Evolutionary conservation across 176 grass and related monocot species (phyloP), one percentile per base, ranked within the genome.

Genomic region (Hyparrhenia diplandra): DNA sequence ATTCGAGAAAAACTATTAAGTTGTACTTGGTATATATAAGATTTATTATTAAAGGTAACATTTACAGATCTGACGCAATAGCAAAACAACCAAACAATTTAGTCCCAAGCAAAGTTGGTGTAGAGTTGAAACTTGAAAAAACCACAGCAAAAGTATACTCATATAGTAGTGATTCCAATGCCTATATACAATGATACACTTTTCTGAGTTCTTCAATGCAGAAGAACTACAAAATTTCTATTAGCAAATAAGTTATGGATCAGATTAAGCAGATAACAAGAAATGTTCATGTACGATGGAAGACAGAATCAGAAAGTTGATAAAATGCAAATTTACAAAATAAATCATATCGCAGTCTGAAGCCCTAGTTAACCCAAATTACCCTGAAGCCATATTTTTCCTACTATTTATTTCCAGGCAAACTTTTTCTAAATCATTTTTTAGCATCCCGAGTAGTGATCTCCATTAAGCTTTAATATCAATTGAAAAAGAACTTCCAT

Each of bases 251-350:
- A 74, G 29, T 13, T 74, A 8, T 1, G 1, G 6, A 25, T 54
- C 51, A 54, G 51, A 3, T 75, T 45, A 25, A 47, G 18, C 31
- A 71, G 30, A 40, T 17, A 73, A 42, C 36, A 72, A 72, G 45
- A 36, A 14, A 42, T 5, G 13, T 59, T 32, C 8, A 12, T 41
- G 24, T 36, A 29, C 16, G 13, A 20, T 54, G 58, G 43, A 87
- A 63, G 58, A 2, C 18, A 23, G 52, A 55, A 55, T 89, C 80
- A 55, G 78, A 75, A 59, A 89, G 69, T 74, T 85, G 89, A 85
- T 83, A 87, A 67, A 89, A 55, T 67, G 81, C 78, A 86, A 67
- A 7, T 51, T 34, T 66, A 71, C 3, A 27, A 72, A 72, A 57
- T 21, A 78, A 16, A 11, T 85, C 55, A 62, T 79, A 85, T 28